A percentile compares a stretch with the other conserved stretches of the same genome.
These are phyloP conservation scores for Auriscalpium orientale DNA, from an alignment of 768 basidiomycete species.

Conservation along the genomic window DNA sequence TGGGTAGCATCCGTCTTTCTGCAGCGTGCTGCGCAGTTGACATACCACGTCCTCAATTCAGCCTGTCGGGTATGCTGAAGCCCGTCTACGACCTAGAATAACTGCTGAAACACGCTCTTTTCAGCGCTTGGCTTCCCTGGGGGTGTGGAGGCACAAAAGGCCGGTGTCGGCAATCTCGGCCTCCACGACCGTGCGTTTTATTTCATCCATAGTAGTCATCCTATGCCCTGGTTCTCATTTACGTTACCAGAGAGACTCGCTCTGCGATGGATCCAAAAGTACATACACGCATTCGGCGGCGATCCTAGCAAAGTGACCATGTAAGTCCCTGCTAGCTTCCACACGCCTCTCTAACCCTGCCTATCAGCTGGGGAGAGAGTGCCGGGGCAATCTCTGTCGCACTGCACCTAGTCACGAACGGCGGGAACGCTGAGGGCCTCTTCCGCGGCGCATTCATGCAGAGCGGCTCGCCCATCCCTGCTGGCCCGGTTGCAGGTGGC, in stretches of 20 bases:
- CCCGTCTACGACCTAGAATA: not conserved
- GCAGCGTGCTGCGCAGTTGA: not conserved
- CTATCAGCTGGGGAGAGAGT: slow-evolving; percentile 38
- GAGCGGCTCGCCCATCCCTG: slow-evolving; percentile 29
- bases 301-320: slow-evolving; percentile 53
- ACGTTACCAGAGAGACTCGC: slow-evolving; percentile 41
- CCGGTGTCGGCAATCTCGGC: slow-evolving; percentile 53
- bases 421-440: slow-evolving; percentile 28
- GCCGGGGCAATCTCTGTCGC: slow-evolving; percentile 44
- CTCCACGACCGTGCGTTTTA: slow-evolving; percentile 51
- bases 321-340: slow-evolving; percentile 24
- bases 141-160: slow-evolving; percentile 41
- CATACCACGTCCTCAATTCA: not conserved
- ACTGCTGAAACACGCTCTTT: not conserved
- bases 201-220: not conserved
- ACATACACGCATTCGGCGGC: slow-evolving; percentile 57
- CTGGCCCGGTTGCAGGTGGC: slow-evolving; percentile 14
- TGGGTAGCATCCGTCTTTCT: not conserved
- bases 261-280: slow-evolving; percentile 57
- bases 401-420: slow-evolving; percentile 34
- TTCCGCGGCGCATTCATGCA: slow-evolving; percentile 39
- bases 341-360: not conserved
- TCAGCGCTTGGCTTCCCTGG: slow-evolving; percentile 44
- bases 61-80: slow-evolving; percentile 1
- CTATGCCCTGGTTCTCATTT: not conserved